A percentile compares a stretch with the other conserved stretches of the same genome.
phyloP scores from a whole-genome alignment of 2,329 filamentous ascomycete genomes.

The Cadophora luteo-olivacea region DNA sequence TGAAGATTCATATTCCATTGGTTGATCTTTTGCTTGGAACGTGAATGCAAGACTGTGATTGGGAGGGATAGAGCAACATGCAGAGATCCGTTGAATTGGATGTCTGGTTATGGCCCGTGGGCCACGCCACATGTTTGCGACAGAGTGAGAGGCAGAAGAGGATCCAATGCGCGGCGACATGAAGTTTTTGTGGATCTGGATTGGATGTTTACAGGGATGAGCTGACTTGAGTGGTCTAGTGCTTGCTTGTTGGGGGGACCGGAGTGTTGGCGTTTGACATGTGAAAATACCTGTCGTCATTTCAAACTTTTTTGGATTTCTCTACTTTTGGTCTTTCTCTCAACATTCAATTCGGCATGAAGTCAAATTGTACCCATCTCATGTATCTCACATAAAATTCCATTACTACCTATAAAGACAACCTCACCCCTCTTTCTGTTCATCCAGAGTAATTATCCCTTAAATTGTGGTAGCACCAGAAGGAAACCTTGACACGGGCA shows the following conservation, averaged over 20 bases:
- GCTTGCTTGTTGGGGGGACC: neutral
- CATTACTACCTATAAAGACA: neutral
- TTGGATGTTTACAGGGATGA: conserved; percentile 7
- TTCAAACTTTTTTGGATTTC: neutral
- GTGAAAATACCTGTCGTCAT: conserved; percentile 3
- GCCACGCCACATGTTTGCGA: conserved; percentile 1
- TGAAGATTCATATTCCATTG: neutral
- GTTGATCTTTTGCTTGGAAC: neutral
- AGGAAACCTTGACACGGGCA: neutral
- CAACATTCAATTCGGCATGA: neutral
- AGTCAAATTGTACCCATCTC: neutral
- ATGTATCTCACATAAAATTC: neutral
- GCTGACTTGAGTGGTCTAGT: neutral
- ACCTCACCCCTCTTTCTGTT: neutral
- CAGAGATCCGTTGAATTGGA: neutral
- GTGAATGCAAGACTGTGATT: neutral
- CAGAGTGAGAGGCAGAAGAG: neutral
- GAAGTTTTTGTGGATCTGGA: conserved; percentile 6
- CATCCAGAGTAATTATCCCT: neutral
- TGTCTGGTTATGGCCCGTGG: neutral
- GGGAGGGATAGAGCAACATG: neutral
- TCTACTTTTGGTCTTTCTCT: neutral
- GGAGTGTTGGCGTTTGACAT: neutral
- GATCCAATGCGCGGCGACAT: neutral
- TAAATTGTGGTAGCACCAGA: too few relatives aligned